These are phyloP conservation scores for Datisca glomerata DNA, from an alignment of 306 rosid genomes.

Conservation along the genomic window DNA sequence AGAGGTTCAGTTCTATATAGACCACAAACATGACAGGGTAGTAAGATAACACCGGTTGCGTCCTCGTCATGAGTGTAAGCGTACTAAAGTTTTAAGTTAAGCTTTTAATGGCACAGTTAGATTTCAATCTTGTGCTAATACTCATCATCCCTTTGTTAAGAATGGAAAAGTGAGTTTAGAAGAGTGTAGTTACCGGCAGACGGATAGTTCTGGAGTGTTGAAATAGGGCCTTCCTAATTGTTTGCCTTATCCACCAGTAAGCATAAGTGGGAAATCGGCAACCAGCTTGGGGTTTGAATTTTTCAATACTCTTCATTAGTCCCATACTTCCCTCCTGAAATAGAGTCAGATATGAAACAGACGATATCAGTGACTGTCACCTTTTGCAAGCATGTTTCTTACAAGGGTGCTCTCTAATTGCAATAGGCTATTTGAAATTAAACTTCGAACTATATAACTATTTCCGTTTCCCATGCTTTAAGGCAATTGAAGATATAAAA, in stretches of 20 bases:
- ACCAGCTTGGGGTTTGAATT: slow-evolving; percentile 76
- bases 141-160: background rate
- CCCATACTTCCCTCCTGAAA: slow-evolving; percentile 86
- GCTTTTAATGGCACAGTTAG: too few relatives aligned
- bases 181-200: slow-evolving; percentile 41
- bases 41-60: too few relatives aligned
- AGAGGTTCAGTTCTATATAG: background rate
- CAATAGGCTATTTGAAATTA: background rate
- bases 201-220: slow-evolving; percentile 77
- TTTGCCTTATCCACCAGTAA: slow-evolving; percentile 82
- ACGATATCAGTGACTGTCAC: slow-evolving; percentile 7
- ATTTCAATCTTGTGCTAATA: too few relatives aligned
- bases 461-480: too few relatives aligned
- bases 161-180: background rate
- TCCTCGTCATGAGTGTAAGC: too few relatives aligned
- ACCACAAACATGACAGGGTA: too few relatives aligned
- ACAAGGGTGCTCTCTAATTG: background rate
- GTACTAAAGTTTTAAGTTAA: too few relatives aligned
- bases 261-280: slow-evolving; percentile 82
- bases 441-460: too few relatives aligned
- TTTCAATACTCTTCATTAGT: slow-evolving; percentile 73
- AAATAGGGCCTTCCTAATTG: slow-evolving; percentile 61
- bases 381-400: background rate
- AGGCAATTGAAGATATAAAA: too few relatives aligned
- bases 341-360: slow-evolving; percentile 14